These are phyloP conservation scores for Hanseniaspora jakobsenii DNA, from an alignment of 805 yeast species.

Conservation along the genomic window DNA sequence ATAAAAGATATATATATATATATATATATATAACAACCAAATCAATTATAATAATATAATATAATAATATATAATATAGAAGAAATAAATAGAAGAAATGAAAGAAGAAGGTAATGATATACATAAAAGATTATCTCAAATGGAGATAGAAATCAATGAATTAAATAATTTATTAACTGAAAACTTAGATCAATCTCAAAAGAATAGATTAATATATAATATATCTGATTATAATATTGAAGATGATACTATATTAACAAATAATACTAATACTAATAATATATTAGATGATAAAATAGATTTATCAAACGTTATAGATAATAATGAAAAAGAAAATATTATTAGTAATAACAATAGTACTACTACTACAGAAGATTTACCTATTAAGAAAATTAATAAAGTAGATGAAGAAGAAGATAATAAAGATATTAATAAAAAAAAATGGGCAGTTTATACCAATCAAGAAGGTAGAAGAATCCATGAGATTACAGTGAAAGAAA, in stretches of 20 bases:
- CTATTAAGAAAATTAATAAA: neutral
- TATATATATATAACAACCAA: too few relatives aligned
- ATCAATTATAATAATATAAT: too few relatives aligned
- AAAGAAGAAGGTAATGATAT: slow-evolving; percentile 15
- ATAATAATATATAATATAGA: too few relatives aligned
- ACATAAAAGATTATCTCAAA: slow-evolving; percentile 27
- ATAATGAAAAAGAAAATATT: too few relatives aligned
- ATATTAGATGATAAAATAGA: slow-evolving; percentile 5
- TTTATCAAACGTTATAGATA: neutral
- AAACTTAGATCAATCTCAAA: slow-evolving; percentile 22
- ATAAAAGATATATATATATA: too few relatives aligned
- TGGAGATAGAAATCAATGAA: slow-evolving; percentile 27
- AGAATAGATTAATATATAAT: slow-evolving; percentile 6
- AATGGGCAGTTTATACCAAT: slow-evolving; percentile 14
- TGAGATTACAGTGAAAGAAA: slow-evolving; percentile 12
- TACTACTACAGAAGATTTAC: neutral
- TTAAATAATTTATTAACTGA: slow-evolving; percentile 29
- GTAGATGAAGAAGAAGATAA: neutral
- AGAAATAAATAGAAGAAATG: too few relatives aligned
- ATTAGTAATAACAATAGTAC: too few relatives aligned
- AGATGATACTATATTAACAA: too few relatives aligned
- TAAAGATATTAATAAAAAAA: neutral
- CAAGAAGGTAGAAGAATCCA: slow-evolving; percentile 15
- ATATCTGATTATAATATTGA: neutral
- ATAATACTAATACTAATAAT: too few relatives aligned